Base-by-base conservation (phyloP, 495 filamentous ascomycete genomes). In the Pyrenopolyporus hunteri region DNA sequence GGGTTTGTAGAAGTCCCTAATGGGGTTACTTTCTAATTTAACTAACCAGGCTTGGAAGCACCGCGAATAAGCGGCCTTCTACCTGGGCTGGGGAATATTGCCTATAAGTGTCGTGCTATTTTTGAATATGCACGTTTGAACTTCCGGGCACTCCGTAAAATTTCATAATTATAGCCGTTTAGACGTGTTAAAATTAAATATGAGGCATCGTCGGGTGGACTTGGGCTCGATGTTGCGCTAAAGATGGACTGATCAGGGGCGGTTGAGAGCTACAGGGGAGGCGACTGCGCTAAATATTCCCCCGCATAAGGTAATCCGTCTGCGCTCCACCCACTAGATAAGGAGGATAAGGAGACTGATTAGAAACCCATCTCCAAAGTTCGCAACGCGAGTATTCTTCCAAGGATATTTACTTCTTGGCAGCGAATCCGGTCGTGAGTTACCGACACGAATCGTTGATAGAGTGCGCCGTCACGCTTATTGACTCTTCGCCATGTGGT, bases 401-500 rank as follows among this genome's bases (percentile, higher is more conserved):
- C n/a, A n/a, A n/a, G n/a, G n/a, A n/a, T 10, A n/a, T 33, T 42
- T 22, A 23, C 17, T 2, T n/a, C 17, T 23, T 42, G 13, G 13
- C 20, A 40, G 17, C 8, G 17, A 40, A 40, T 40, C 19, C 22
- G 19, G n/a, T 36, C n/a, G 32, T 36, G 32, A 36, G 32, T 36
- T 36, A 6, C 32, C 32, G n/a, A 40, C 17, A 20, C 20, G n/a
- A 40, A 20, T 44, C 3, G 4, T 44, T 14, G 10, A 26, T 44
- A 44, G 4, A 5, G 19, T 44, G 40, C 10, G 20, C 11, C 20
- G 40, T 56, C 10, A 25, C 20, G 36, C 28, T 26, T 45, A 11
- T 35, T 44, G 25, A 6, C 19, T 5, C 42, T 28, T 35, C 47
- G 51, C 19, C 13, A 71, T 71, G 68, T 71, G 68, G 68, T 69